A percentile compares a stretch with the other conserved stretches of the same genome.
phyloP scores from a whole-genome alignment of 208 protist genomes.

The Acanthamoeba triangularis region DNA sequence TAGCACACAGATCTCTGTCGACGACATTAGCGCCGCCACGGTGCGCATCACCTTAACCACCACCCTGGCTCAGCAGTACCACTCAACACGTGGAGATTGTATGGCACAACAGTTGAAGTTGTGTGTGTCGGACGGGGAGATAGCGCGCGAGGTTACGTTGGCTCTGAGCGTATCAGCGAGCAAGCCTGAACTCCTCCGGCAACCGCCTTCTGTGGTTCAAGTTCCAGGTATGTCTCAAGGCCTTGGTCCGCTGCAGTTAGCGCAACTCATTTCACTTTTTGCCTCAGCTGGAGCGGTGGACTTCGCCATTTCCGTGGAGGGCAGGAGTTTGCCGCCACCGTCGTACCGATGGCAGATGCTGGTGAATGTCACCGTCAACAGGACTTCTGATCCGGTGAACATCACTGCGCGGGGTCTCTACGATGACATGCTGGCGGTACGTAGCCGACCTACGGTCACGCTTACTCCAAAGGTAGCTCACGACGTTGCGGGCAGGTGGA shows the following conservation, averaged over 20 bases:
- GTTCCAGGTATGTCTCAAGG: not conserved
- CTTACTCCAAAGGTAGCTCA: no score
- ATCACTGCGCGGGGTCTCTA: not conserved
- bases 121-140: constrained; percentile 22
- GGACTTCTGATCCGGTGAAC: not conserved
- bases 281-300: not conserved
- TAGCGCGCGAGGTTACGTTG: not conserved
- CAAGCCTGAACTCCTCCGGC: not conserved
- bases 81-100: not conserved
- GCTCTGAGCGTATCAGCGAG: not conserved
- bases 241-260: not conserved
- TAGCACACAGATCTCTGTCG: not conserved
- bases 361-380: not conserved
- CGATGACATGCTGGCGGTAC: not conserved
- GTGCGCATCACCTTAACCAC: not conserved
- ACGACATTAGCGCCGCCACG: not conserved
- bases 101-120: not conserved
- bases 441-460: no score
- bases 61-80: not conserved
- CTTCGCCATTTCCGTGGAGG: not conserved
- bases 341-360: constrained; percentile 14
- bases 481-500: not conserved
- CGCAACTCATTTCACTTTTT: not conserved
- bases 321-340: not conserved
- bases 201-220: not conserved